Evolutionary conservation across 768 basidiomycete species (phyloP), one percentile per base, ranked within the genome.

Genomic region (Dioszegia hungarica): DNA sequence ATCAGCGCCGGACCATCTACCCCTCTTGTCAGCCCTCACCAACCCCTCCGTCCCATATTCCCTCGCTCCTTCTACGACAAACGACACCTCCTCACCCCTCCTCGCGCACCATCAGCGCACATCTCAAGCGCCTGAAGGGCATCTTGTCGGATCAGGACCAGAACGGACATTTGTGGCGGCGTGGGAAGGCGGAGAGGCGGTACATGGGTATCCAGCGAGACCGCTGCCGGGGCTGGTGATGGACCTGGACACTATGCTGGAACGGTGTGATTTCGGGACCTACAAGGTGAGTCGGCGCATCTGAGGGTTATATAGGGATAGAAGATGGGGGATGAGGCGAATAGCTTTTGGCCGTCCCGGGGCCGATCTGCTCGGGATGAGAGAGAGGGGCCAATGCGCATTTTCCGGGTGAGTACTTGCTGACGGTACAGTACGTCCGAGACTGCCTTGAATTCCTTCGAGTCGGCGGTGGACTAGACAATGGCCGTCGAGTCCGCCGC

Each of bases 401-500:
- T n/a, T n/a, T n/a, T n/a, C n/a, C n/a, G n/a, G n/a, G n/a, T n/a
- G n/a, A n/a, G n/a, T n/a, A 8, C 12, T n/a, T 20, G 34, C 54
- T 66, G 51, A 62, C 27, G 2, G 6, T 14, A 5, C 71, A 95
- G 89, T 93, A 89, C 78, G 94, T 98, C n/a, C 85, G 94, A 37
- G 95, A 98, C 73, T 99, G 95, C 68, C 80, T 99, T 37, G 93
- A 98, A 75, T 86, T 94, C 41, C 82, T 99, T 25, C 84, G 94
- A n/a, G 79, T 92, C 12, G 94, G 93, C 2, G 89, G 82, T 6
- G 88, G 90, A 15, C 81, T 98, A 41, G 93, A 99, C 72, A 86
- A 87, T 48, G 86, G 85, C 14, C 84, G 84, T 39, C 82, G 85
- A 19, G 75, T 90, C 28, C 80, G 90, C 61, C 80, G 91, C 62